Evolutionary conservation across 1,284 basidiomycete species (phyloP).

Genomic region (Microbotryomycetes sp.): DNA sequence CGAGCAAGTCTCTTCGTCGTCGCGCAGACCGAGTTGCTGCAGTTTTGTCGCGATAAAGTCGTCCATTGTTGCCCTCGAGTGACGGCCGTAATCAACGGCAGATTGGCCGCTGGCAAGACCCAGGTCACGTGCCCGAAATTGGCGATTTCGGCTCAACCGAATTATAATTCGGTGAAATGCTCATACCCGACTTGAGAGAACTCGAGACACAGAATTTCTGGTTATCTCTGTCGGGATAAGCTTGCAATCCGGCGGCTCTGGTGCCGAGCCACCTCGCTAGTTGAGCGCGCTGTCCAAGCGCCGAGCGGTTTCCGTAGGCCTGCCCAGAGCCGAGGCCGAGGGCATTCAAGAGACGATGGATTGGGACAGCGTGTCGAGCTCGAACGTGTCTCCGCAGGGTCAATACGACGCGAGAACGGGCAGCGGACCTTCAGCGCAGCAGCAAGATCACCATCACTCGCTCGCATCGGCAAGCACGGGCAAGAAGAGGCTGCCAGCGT

Average conservation of each 20-base stretch:
- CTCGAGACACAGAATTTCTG: no score
- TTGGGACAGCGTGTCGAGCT: background rate
- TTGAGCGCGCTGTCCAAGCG: no score
- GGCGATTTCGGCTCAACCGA: no score
- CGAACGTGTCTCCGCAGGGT: background rate
- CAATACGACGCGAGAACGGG: no score
- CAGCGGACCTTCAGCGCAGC: no score
- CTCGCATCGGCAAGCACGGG: background rate
- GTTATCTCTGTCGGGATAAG: no score
- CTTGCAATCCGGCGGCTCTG: no score
- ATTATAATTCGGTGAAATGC: no score
- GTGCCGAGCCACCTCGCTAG: background rate
- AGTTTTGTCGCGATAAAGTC: slow-evolving; percentile 18
- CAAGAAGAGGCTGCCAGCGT: background rate
- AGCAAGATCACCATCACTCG: background rate
- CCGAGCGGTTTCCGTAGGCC: background rate
- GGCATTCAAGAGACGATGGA: background rate
- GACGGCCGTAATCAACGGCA: background rate
- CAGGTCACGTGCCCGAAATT: background rate
- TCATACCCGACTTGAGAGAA: no score
- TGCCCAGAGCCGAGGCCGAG: background rate
- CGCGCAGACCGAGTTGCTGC: slow-evolving; percentile 3
- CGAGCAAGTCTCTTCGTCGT: slow-evolving; percentile 13
- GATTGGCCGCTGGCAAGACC: no score
- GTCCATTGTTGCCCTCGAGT: slow-evolving; percentile 2